These are phyloP conservation scores for Turnera subulata DNA, from an alignment of 345 rosid genomes.

Conservation along the genomic window DNA sequence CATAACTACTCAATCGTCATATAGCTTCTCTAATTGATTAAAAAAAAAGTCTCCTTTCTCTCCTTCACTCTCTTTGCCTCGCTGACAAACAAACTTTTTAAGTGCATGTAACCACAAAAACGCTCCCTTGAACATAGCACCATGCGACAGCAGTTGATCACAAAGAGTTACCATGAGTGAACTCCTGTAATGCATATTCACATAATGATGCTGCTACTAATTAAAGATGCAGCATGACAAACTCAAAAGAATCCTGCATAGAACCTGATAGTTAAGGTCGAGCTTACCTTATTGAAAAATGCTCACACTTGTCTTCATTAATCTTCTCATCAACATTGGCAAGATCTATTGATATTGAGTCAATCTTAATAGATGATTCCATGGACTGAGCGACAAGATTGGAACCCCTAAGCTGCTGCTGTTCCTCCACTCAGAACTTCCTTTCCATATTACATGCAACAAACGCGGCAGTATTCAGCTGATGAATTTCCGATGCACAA, in stretches of 20 bases:
- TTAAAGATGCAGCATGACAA: background rate
- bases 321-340: constrained; percentile 28
- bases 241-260: background rate
- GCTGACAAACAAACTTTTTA: too few relatives aligned
- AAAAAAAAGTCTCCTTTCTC: too few relatives aligned
- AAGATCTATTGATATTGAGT: constrained; percentile 57
- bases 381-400: constrained; percentile 30
- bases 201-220: too few relatives aligned
- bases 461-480: constrained; percentile 11
- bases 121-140: too few relatives aligned
- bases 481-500: constrained; percentile 8
- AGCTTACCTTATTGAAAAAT: constrained; percentile 75
- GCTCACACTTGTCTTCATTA: constrained; percentile 42
- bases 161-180: too few relatives aligned
- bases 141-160: too few relatives aligned
- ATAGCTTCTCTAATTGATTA: too few relatives aligned
- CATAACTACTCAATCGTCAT: too few relatives aligned
- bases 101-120: too few relatives aligned
- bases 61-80: too few relatives aligned
- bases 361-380: constrained; percentile 48
- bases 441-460: constrained; percentile 27
- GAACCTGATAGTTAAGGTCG: constrained; percentile 2
- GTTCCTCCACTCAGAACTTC: constrained; percentile 24
- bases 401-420: constrained; percentile 24
- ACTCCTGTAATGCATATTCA: too few relatives aligned